Evolutionary conservation across 208 protist genomes (phyloP).

Genomic region (Crithidia thermophila): DNA sequence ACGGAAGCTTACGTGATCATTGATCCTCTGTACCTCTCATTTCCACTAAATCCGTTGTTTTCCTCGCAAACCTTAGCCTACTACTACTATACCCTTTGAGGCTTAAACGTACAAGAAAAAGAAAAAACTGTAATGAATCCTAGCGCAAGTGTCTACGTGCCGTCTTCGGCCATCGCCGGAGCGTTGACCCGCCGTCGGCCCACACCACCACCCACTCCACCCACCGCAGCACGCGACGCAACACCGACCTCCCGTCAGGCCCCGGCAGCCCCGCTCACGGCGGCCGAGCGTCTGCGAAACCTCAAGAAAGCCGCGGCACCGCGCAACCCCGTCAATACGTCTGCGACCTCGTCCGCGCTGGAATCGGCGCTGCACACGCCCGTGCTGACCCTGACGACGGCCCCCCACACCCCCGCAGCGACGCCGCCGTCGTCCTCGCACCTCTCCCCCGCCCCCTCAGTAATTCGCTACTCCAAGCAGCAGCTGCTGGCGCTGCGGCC

Average conservation of each 20-base stretch:
- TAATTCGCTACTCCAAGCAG: conserved; percentile 40
- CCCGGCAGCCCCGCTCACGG: conserved; percentile 28
- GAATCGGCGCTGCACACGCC: conserved; percentile 4
- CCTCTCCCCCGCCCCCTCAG: not conserved
- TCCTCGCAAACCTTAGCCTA: no score
- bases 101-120: no score
- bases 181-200: conserved; percentile 5
- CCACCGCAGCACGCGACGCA: not conserved
- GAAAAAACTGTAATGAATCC: no score
- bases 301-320: not conserved
- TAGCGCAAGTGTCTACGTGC: conserved; percentile 37
- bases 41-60: no score
- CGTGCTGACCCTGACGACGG: conserved; percentile 1
- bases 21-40: no score
- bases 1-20: no score
- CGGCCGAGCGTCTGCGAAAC: conserved; percentile 37
- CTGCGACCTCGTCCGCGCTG: not conserved
- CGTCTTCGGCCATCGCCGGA: conserved; percentile 24
- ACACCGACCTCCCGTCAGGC: no score
- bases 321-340: not conserved
- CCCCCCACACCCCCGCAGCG: not conserved
- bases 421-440: not conserved
- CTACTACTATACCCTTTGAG: no score
- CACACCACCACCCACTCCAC: conserved; percentile 9
- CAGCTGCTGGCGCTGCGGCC: conserved; percentile 36